These are phyloP conservation scores for Haplosporangium sp. DNA, from an alignment of 371 early-diverging fungal genomes.

Conservation along the genomic window DNA sequence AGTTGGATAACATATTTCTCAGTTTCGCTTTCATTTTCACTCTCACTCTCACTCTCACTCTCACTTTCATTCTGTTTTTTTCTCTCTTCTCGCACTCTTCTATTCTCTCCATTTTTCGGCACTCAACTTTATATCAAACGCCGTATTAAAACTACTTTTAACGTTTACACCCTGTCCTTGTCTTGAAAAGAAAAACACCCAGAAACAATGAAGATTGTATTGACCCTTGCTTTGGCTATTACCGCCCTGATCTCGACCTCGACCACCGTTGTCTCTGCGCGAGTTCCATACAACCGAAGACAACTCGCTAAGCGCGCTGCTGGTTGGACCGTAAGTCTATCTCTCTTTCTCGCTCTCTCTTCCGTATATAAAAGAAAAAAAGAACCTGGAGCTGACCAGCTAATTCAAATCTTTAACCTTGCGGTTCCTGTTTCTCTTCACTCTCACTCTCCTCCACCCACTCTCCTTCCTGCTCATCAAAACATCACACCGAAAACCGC, in stretches of 20 bases:
- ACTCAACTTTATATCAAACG: too few species aligned
- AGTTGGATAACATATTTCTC: not conserved
- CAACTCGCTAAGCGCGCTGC: not conserved
- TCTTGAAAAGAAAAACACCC: not conserved
- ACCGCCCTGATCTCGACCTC: slow-evolving; percentile 3
- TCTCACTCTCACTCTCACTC: not conserved
- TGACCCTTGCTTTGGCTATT: slow-evolving; percentile 8
- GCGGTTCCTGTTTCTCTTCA: not conserved
- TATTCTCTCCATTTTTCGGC: too few species aligned
- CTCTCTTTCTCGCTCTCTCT: not conserved
- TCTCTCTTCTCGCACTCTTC: not conserved
- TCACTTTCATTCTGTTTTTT: not conserved
- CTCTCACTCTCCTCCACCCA: not conserved
- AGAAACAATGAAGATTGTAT: slow-evolving; percentile 4
- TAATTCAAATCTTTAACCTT: too few species aligned
- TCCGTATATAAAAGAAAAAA: not conserved
- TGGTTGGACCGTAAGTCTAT: slow-evolving; percentile 19
- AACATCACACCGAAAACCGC: not conserved
- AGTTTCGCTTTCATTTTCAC: too few species aligned
- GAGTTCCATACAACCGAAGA: not conserved
- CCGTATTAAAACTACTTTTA: not conserved
- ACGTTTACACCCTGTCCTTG: not conserved
- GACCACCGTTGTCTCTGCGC: slow-evolving; percentile 2
- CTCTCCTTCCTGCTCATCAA: too few species aligned
- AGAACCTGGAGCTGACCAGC: too few species aligned